Percentiles rank a stretch among this genome's conserved stretches.
Evolutionary conservation across 805 yeast genomes (phyloP).

Genomic region (Candida awuae): DNA sequence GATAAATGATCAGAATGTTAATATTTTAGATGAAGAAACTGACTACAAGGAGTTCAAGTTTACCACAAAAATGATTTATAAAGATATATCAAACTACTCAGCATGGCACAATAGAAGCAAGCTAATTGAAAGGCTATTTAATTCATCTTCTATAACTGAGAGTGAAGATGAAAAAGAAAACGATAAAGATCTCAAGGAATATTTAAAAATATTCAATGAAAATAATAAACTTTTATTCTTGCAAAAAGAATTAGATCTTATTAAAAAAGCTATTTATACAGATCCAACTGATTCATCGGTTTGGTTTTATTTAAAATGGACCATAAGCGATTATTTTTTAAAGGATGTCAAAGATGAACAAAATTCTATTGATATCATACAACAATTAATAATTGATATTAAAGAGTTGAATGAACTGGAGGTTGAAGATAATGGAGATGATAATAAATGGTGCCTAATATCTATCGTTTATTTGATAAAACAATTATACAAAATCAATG

Average conservation of each 20-base stretch:
- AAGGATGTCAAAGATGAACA: constrained; percentile 25
- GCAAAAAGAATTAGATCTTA: constrained; percentile 51
- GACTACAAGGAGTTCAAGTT: constrained; percentile 55
- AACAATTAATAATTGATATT: constrained; percentile 40
- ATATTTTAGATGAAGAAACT: constrained; percentile 14
- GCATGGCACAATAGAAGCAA: constrained; percentile 92
- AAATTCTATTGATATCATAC: constrained; percentile 32
- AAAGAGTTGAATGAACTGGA: constrained; percentile 67
- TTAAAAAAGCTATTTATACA: constrained; percentile 80
- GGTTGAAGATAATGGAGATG: constrained; percentile 52
- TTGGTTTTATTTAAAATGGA: constrained; percentile 87
- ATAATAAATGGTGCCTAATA: constrained; percentile 73
- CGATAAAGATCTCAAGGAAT: constrained; percentile 7
- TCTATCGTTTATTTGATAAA: constrained; percentile 40
- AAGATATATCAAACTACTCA: constrained; percentile 83
- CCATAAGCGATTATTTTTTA: constrained; percentile 41
- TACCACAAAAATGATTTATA: constrained; percentile 71
- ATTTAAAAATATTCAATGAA: constrained; percentile 14
- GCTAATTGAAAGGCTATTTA: constrained; percentile 48
- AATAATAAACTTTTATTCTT: constrained; percentile 29
- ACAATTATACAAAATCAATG: constrained; percentile 17
- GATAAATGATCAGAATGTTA: constrained; percentile 11
- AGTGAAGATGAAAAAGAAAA: constrained; percentile 7
- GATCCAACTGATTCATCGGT: constrained; percentile 93
- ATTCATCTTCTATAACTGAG: constrained; percentile 15